Evolutionary conservation across 495 filamentous ascomycete species (phyloP).

Genomic region (Penicillium cosmopolitanum): DNA sequence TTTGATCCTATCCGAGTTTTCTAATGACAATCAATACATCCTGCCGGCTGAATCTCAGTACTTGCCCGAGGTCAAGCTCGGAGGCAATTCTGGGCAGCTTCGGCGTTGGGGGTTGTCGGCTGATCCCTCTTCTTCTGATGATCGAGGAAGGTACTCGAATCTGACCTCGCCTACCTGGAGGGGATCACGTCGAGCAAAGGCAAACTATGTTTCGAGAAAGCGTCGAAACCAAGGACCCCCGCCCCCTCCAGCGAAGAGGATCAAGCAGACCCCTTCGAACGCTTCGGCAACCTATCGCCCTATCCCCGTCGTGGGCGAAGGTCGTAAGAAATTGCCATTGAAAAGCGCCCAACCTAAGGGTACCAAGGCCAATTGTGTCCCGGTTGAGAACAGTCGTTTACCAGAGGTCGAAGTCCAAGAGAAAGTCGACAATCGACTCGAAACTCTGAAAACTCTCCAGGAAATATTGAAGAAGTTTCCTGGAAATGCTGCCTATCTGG

Average conservation of each 20-base stretch:
- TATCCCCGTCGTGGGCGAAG: too few relatives aligned
- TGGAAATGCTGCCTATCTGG: conserved; percentile 8
- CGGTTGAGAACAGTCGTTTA: conserved; percentile 26
- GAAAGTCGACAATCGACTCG: conserved; percentile 17
- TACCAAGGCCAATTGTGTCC: conserved; percentile 23
- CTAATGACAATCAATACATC: background rate
- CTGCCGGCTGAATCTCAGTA: background rate
- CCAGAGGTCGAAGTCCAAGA: conserved; percentile 12
- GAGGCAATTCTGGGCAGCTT: background rate
- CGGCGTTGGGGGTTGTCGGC: too few relatives aligned
- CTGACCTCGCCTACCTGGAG: too few relatives aligned
- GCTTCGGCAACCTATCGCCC: too few relatives aligned
- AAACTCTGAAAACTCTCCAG: conserved; percentile 4
- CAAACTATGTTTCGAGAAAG: background rate
- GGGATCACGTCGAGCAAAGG: background rate
- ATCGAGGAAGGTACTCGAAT: too few relatives aligned
- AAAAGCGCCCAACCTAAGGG: too few relatives aligned
- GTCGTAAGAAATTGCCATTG: too few relatives aligned
- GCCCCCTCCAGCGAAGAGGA: background rate
- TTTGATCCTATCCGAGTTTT: conserved; percentile 19
- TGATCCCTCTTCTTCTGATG: too few relatives aligned
- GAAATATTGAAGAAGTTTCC: background rate
- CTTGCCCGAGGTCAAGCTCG: background rate
- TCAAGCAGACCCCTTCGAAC: background rate
- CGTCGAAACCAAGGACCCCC: background rate